phyloP scores from a whole-genome alignment of 176 grass and related monocot species.

The Carex cristatella region DNA sequence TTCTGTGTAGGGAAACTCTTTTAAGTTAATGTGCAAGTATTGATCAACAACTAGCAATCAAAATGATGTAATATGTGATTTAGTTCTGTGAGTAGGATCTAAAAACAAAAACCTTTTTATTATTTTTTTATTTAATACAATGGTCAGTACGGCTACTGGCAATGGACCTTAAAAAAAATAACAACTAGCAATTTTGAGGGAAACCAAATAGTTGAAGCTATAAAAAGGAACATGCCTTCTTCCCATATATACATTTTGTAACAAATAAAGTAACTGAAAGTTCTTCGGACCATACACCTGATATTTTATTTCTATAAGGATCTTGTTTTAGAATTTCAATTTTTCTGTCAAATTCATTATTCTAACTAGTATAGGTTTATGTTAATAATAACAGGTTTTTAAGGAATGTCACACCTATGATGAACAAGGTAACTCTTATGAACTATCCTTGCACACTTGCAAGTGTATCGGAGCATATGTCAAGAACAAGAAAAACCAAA shows the following conservation, averaged over 20 bases:
- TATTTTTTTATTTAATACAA: too few species aligned
- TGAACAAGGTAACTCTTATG: constrained; percentile 52
- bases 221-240: not conserved
- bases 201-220: not conserved
- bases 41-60: not conserved
- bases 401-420: constrained; percentile 73
- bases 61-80: too few species aligned
- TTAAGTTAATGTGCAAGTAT: not conserved
- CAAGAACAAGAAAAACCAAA: constrained; percentile 94
- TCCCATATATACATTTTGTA: not conserved
- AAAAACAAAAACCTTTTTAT: too few species aligned
- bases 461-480: constrained; percentile 97
- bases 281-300: not conserved
- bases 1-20: not conserved
- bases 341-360: not conserved
- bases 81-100: too few species aligned
- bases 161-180: not conserved
- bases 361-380: not conserved
- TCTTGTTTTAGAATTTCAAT: not conserved
- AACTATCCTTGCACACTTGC: constrained; percentile 72
- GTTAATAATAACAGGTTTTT: constrained; percentile 47
- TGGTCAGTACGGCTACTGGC: too few species aligned
- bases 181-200: not conserved
- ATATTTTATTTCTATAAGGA: not conserved
- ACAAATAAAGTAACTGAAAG: not conserved